These are phyloP conservation scores for Phylloporus sp. DNA, from an alignment of 1,284 basidiomycete genomes.

Conservation along the genomic window DNA sequence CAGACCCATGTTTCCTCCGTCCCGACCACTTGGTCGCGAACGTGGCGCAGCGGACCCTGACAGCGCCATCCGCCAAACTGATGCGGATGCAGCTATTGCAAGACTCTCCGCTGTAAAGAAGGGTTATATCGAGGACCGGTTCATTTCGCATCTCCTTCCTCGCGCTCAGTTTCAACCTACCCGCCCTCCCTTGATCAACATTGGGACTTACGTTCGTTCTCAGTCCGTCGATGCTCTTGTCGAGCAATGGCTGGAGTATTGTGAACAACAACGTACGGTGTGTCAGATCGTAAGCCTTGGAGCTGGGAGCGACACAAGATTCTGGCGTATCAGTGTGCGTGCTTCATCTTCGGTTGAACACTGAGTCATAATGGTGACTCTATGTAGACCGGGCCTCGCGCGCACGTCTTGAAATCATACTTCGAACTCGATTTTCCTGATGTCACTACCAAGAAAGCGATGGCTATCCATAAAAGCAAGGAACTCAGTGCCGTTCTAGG, in stretches of 20 bases:
- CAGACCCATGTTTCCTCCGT: slow-evolving; percentile 23
- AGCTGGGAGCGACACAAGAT: slow-evolving; percentile 47
- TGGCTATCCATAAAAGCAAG: slow-evolving; percentile 75
- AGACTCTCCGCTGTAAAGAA: slow-evolving; percentile 81
- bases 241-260: slow-evolving; percentile 61
- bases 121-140: slow-evolving; percentile 79
- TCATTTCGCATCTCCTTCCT: slow-evolving; percentile 64
- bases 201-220: slow-evolving; percentile 91
- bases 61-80: slow-evolving; percentile 70
- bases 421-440: slow-evolving; percentile 92
- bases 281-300: slow-evolving; percentile 36
- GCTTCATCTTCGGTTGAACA: slow-evolving; percentile 12
- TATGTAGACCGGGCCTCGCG: slow-evolving; percentile 56
- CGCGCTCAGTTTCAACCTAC: slow-evolving; percentile 64
- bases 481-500: slow-evolving; percentile 47
- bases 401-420: slow-evolving; percentile 61
- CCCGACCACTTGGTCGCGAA: slow-evolving; percentile 21
- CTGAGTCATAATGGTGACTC: slow-evolving; percentile 9
- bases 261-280: slow-evolving; percentile 22
- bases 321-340: slow-evolving; percentile 88
- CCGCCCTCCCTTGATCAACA: slow-evolving; percentile 89
- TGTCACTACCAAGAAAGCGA: slow-evolving; percentile 82
- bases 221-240: slow-evolving; percentile 83
- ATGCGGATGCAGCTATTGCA: slow-evolving; percentile 75
- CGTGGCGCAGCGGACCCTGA: slow-evolving; percentile 41